These are phyloP conservation scores for Pulveroboletus sp. DNA, from an alignment of 768 basidiomycete genomes.

Conservation along the genomic window DNA sequence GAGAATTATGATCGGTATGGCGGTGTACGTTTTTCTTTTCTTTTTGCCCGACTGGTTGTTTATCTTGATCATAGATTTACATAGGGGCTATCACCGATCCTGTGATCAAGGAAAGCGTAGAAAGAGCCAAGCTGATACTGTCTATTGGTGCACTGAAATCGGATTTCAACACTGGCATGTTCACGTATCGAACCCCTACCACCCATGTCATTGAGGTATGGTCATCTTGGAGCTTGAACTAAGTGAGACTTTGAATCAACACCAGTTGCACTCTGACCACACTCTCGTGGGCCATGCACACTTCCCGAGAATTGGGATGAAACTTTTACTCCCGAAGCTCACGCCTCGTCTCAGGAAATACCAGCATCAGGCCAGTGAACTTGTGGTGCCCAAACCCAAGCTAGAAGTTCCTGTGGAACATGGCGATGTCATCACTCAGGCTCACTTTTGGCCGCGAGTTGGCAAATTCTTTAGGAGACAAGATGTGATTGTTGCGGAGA, in stretches of 20 bases:
- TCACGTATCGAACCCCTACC: conserved; percentile 69
- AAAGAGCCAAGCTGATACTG: conserved; percentile 70
- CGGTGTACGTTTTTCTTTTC: conserved; percentile 52
- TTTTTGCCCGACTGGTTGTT: not conserved
- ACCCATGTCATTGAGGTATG: conserved; percentile 61
- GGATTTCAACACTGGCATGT: conserved; percentile 90
- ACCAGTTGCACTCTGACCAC: conserved; percentile 73
- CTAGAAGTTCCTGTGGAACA: conserved; percentile 49
- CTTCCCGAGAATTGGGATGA: conserved; percentile 72
- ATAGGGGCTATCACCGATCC: conserved; percentile 70
- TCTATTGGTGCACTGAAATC: conserved; percentile 68
- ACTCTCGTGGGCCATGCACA: conserved; percentile 62
- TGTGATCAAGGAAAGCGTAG: conserved; percentile 66
- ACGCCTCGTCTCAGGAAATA: conserved; percentile 50
- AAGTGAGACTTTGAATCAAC: not conserved
- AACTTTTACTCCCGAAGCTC: conserved; percentile 70
- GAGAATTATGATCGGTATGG: conserved; percentile 75
- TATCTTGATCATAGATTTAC: conserved; percentile 53
- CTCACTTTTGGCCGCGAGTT: conserved; percentile 83
- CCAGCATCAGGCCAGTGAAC: conserved; percentile 36
- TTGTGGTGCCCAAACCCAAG: conserved; percentile 44
- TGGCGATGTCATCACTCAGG: conserved; percentile 61
- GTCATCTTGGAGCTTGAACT: not conserved
- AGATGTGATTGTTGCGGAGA: conserved; percentile 86
- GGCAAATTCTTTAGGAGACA: conserved; percentile 65